phyloP scores from a whole-genome alignment of 371 early-diverging fungal genomes.

The Mucor circinelloides region DNA sequence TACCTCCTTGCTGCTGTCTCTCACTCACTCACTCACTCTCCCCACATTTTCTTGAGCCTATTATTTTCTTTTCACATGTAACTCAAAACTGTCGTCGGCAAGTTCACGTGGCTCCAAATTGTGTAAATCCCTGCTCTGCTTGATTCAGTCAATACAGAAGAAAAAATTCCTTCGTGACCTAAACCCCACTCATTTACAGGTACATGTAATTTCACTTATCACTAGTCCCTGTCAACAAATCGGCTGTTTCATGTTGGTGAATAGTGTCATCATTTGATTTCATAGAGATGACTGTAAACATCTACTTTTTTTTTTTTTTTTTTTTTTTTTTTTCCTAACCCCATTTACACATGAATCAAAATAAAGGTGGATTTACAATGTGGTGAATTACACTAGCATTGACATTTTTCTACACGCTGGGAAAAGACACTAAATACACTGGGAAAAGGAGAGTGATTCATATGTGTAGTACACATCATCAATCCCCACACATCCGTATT shows the following conservation, averaged over 20 bases:
- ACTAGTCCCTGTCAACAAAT: no score
- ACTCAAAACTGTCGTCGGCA: background rate
- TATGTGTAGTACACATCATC: background rate
- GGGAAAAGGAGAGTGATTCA: background rate
- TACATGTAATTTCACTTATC: no score
- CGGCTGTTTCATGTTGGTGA: no score
- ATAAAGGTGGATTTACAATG: no score
- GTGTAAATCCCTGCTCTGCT: background rate
- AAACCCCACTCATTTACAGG: background rate
- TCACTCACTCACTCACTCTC: background rate
- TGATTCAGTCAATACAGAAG: background rate
- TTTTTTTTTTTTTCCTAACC: background rate
- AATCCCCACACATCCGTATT: background rate
- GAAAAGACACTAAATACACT: background rate
- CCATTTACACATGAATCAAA: background rate
- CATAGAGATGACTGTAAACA: no score
- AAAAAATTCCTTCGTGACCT: background rate
- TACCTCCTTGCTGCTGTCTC: background rate
- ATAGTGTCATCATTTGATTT: no score
- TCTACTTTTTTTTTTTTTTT: no score
- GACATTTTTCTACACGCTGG: background rate
- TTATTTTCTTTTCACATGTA: conserved; percentile 9
- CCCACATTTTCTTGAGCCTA: background rate
- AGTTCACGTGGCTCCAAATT: background rate
- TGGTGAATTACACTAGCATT: no score